Base-by-base conservation (phyloP, 345 rosid genomes). In the Euphorbia tirucalli region DNA sequence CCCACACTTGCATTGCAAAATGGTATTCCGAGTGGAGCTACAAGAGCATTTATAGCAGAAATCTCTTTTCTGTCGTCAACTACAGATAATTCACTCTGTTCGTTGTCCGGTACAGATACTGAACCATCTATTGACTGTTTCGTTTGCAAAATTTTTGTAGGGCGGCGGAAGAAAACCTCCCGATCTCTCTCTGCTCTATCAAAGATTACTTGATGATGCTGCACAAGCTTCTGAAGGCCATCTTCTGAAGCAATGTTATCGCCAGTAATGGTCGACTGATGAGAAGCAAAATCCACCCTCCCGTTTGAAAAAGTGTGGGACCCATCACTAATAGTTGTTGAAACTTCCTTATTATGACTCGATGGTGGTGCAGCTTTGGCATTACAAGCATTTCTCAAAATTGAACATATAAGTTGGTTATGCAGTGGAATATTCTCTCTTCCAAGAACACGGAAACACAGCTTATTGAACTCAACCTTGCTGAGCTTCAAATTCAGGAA, bases 21-120 rank as follows among this genome's bases (percentile, higher is more conserved):
- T 54, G 81, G 84, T 61, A 80, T 76, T 44, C 89, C 87, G 61
- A 82, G 71, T 14, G 89, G 87, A 25, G 85, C 80, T 44, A 37
- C 75, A 39, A 81, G 70, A 18, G 74, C 65, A 66, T 68, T 74
- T 66, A 76, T 75, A 56, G 74, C 15, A 50, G 48, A 77, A 39
- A 49, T 68, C 71, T 68, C 76, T 21, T 69, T 71, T 27, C 52
- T 71, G 44, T 52, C 64, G 58, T 76, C 62, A 65, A 69, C 70
- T 71, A 70, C 61, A 44, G 66, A 49, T 39, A 30, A 56, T 43
- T 54, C 76, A 71, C 64, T 55, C 50, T 68, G 74, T 27, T 68
- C 75, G 56, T 69, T 69, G 54, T 68, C 69, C 37, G 50, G 77
- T 32, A 62, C 67, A 43, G 83, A 77, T 55, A 72, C 46, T 48